Evolutionary conservation across 192 early-diverging fungal genomes (phyloP).

Genomic region (Spizellomyces sp.): DNA sequence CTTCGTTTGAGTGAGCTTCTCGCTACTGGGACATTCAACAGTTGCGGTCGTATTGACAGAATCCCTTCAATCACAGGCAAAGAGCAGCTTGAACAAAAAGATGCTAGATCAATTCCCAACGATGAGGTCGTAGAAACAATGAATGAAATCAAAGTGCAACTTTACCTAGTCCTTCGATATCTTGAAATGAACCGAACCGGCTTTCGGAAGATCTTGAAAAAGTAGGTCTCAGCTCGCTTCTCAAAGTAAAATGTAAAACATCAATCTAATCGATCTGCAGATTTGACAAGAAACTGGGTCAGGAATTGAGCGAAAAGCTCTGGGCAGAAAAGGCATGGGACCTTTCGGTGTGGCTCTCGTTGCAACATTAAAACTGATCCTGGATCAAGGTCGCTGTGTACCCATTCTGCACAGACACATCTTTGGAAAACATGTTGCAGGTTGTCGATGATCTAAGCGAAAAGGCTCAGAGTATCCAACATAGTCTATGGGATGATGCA

Average conservation of each 20-base stretch:
- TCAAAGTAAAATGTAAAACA: background rate
- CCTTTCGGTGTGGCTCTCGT: background rate
- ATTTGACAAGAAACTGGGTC: constrained; percentile 22
- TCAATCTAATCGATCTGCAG: background rate
- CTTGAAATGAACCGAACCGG: constrained; percentile 31
- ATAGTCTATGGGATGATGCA: background rate
- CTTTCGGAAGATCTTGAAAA: constrained; percentile 34
- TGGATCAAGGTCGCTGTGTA: background rate
- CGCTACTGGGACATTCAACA: no score
- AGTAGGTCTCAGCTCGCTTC: constrained; percentile 1
- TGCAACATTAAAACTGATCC: background rate
- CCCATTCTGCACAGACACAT: constrained; percentile 27
- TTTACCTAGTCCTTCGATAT: constrained; percentile 29
- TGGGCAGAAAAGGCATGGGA: constrained; percentile 3
- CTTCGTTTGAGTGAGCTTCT: constrained; percentile 3
- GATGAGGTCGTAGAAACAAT: constrained; percentile 28
- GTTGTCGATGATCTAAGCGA: constrained; percentile 19
- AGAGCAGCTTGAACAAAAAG: constrained; percentile 1
- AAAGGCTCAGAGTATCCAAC: constrained; percentile 19
- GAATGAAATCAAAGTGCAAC: constrained; percentile 23
- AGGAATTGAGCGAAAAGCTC: constrained; percentile 1
- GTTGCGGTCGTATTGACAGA: background rate
- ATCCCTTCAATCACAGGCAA: constrained; percentile 2
- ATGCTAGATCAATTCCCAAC: background rate
- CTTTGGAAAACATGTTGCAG: constrained; percentile 25